Evolutionary conservation across 208 protist species (phyloP).

Genomic region (Acanthamoeba lenticulata): DNA sequence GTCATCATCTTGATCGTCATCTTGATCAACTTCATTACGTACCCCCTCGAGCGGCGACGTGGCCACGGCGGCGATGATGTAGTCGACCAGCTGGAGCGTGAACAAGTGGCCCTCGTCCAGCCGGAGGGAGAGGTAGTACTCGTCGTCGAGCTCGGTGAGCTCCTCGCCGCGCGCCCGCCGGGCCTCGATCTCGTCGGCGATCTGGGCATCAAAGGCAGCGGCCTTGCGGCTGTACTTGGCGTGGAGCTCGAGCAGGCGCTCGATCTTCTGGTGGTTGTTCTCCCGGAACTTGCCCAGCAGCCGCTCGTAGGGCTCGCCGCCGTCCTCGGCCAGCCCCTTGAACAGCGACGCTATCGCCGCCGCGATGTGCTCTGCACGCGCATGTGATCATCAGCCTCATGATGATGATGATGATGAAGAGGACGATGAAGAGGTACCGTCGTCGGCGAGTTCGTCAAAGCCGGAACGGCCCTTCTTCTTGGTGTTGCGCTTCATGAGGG

Average conservation of each 20-base stretch:
- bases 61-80: slow-evolving; percentile 65
- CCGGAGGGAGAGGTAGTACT: slow-evolving; percentile 72
- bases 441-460: slow-evolving; percentile 72
- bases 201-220: slow-evolving; percentile 18
- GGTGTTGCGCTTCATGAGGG: slow-evolving; percentile 83
- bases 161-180: slow-evolving; percentile 58
- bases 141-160: slow-evolving; percentile 68
- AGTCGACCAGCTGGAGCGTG: slow-evolving; percentile 77
- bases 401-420: not conserved
- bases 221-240: slow-evolving; percentile 74
- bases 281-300: slow-evolving; percentile 83
- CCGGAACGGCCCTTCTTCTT: slow-evolving; percentile 67
- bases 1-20: no score
- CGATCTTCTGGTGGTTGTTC: slow-evolving; percentile 82
- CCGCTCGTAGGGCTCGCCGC: slow-evolving; percentile 26
- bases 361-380: slow-evolving; percentile 73
- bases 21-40: not conserved
- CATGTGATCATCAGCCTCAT: not conserved
- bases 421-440: slow-evolving; percentile 10
- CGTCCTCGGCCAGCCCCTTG: slow-evolving; percentile 58
- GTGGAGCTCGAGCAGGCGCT: slow-evolving; percentile 78
- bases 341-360: slow-evolving; percentile 74
- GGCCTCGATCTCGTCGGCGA: slow-evolving; percentile 30
- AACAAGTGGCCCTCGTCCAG: slow-evolving; percentile 76
- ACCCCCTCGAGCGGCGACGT: slow-evolving; percentile 31